Percentiles rank a stretch among this genome's conserved stretches.
These are phyloP conservation scores for Hippophae rhamnoides DNA, from an alignment of 306 rosid species.

Conservation along the genomic window DNA sequence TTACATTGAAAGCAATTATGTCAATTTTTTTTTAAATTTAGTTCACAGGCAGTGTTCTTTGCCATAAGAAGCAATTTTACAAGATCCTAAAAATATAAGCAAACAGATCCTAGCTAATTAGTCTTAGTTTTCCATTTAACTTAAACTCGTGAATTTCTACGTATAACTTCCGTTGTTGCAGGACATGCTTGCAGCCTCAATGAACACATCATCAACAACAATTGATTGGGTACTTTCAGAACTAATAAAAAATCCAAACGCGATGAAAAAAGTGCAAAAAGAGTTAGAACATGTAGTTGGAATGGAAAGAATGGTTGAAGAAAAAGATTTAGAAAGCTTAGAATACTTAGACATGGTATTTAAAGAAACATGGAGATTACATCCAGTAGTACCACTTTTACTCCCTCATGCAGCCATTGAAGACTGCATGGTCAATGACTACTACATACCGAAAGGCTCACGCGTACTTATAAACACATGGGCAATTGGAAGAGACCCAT, in stretches of 20 bases:
- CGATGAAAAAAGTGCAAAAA: slow-evolving; percentile 30
- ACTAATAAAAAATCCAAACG: slow-evolving; percentile 27
- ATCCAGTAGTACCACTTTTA: slow-evolving; percentile 22
- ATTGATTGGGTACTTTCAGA: slow-evolving; percentile 32
- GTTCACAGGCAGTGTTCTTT: not conserved
- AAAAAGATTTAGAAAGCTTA: slow-evolving; percentile 18
- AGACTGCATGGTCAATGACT: slow-evolving; percentile 1
- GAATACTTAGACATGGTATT: slow-evolving; percentile 26
- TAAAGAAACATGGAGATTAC: slow-evolving; percentile 28
- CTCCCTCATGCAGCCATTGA: slow-evolving; percentile 1
- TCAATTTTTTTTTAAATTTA: no score
- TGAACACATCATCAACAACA: slow-evolving; percentile 6
- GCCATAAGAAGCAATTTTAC: no score
- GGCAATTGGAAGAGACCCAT: slow-evolving; percentile 30
- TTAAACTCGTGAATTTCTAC: no score
- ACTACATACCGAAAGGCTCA: slow-evolving; percentile 3
- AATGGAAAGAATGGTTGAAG: slow-evolving; percentile 20
- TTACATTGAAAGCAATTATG: no score
- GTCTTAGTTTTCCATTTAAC: not conserved
- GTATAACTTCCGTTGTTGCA: not conserved
- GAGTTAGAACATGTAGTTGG: slow-evolving; percentile 27
- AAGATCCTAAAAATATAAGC: no score
- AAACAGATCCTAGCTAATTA: no score
- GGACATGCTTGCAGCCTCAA: slow-evolving; percentile 15
- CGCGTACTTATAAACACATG: slow-evolving; percentile 20